Base-by-base conservation (phyloP, 176 grass and related monocot genomes). In the Saccharum spontaneum region DNA sequence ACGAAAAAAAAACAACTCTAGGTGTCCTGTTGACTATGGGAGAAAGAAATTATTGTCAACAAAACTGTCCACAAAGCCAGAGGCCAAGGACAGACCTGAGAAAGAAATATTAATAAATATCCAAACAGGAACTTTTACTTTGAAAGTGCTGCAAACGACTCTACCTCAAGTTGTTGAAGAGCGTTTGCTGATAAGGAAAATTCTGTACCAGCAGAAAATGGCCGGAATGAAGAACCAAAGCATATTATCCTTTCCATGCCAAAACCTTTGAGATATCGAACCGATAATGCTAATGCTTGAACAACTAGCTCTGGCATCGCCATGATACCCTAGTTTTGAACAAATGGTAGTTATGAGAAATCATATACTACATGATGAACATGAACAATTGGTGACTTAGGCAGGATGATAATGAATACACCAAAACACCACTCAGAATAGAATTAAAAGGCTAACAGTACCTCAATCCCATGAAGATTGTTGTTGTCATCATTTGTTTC, bases 91-190 rank as follows among this genome's bases (percentile, higher is more conserved):
- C 23, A 45, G 36, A 79, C 16, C 55, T 38, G 4, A 26, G 5
- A 63, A 37, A 52, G 8, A 73, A 30, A 30, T 22, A 13, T 14
- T 38, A 15, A 41, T 80, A 66, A 66, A 66, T 26, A 54, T 71
- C 16, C 40, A 69, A 76, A 38, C 39, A 50, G 65, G 24, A 22
- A 63, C 15, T 11, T 52, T 67, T 46, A 33, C n/a, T 55, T 38
- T 57, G 31, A 74, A n/a, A 4, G 66, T 72, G 22, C 26, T 50
- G 17, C 14, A 39, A 20, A 69, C 76, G 72, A 73, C 69, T 82
- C 17, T 88, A 98, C 95, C 95, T 98, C 95, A 31, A 98, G 95
- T 77, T 98, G 95, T 66, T 93, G 93, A 81, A 98, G 91, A 62
- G 95, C 44, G 23, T 98, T 98, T 89, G 93, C 95, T 78, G 93